phyloP scores from a whole-genome alignment of 148 eudicot species.

The Beta vulgaris region DNA sequence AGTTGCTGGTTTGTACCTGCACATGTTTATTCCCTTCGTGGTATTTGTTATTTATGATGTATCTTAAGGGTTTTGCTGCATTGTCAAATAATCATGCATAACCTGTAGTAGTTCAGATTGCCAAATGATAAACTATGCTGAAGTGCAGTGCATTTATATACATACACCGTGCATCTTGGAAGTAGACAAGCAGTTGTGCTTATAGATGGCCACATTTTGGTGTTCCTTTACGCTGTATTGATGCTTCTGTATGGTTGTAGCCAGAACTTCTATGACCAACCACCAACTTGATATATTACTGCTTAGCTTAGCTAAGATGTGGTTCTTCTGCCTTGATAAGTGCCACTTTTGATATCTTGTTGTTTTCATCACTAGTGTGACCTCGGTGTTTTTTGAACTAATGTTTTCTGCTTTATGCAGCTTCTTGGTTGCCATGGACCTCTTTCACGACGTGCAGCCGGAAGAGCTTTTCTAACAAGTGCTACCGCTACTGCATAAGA shows the following conservation, averaged over 20 bases:
- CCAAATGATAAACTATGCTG: neutral
- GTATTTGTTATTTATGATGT: neutral
- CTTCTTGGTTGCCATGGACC: slow-evolving; percentile 42
- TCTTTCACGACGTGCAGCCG: slow-evolving; percentile 31
- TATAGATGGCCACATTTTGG: too few species aligned
- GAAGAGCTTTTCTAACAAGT: slow-evolving; percentile 26
- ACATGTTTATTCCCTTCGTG: neutral
- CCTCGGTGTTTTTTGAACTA: neutral
- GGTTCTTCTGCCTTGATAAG: neutral
- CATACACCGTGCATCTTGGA: too few species aligned
- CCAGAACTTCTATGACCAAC: neutral
- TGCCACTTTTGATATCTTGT: too few species aligned
- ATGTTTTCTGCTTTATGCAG: slow-evolving; percentile 21
- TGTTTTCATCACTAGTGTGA: neutral
- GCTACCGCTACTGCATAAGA: slow-evolving; percentile 11
- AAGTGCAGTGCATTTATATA: too few species aligned
- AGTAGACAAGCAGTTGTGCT: too few species aligned
- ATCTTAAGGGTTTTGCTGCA: neutral
- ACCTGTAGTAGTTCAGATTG: too few species aligned
- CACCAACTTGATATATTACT: too few species aligned
- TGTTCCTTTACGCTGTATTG: neutral
- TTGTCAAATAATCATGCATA: neutral
- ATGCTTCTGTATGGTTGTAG: neutral
- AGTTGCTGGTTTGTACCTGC: too few species aligned
- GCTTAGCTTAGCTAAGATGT: neutral